Conservation (phyloP, 108 stramenopile species). For the Cyclotella choctawhatcheeana region DNA sequence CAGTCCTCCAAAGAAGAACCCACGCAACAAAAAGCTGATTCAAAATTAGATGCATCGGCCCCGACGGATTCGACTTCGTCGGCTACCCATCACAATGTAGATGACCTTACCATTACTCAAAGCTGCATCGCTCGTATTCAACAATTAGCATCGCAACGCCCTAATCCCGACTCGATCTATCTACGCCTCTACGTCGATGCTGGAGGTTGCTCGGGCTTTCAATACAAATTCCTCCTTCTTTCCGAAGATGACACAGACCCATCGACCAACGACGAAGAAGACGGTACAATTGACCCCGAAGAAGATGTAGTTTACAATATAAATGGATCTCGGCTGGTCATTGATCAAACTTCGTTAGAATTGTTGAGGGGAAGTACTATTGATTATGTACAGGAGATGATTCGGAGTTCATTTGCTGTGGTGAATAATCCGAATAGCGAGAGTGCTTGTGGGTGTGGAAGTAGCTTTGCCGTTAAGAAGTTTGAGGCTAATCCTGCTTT, state of each 20-base stretch:
- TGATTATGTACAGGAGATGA: slow-evolving; percentile 96
- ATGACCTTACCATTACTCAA: slow-evolving; percentile 38
- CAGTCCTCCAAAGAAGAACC: slow-evolving; percentile 9
- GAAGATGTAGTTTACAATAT: slow-evolving; percentile 56
- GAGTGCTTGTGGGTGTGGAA: slow-evolving; percentile 97
- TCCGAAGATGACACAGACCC: slow-evolving; percentile 37
- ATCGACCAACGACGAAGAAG: slow-evolving; percentile 49
- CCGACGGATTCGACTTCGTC: neutral
- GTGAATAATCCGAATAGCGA: slow-evolving; percentile 95
- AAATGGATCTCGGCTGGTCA: slow-evolving; percentile 58
- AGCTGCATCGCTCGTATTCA: slow-evolving; percentile 48
- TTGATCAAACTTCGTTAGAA: slow-evolving; percentile 80
- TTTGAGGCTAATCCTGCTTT: slow-evolving; percentile 89
- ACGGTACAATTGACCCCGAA: slow-evolving; percentile 60
- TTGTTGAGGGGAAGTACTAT: slow-evolving; percentile 91
- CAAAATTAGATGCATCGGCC: slow-evolving; percentile 6
- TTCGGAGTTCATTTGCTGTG: slow-evolving; percentile 93
- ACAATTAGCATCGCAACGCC: slow-evolving; percentile 48
- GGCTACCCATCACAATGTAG: slow-evolving; percentile 8
- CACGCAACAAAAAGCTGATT: slow-evolving; percentile 5
- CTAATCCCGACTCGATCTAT: slow-evolving; percentile 55
- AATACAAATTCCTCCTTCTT: slow-evolving; percentile 82
- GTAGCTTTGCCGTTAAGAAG: slow-evolving; percentile 96
- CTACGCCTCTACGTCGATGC: slow-evolving; percentile 89
- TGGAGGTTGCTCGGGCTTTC: slow-evolving; percentile 89